phyloP scores from a whole-genome alignment of 306 rosid species.

The Bauhinia variegata region DNA sequence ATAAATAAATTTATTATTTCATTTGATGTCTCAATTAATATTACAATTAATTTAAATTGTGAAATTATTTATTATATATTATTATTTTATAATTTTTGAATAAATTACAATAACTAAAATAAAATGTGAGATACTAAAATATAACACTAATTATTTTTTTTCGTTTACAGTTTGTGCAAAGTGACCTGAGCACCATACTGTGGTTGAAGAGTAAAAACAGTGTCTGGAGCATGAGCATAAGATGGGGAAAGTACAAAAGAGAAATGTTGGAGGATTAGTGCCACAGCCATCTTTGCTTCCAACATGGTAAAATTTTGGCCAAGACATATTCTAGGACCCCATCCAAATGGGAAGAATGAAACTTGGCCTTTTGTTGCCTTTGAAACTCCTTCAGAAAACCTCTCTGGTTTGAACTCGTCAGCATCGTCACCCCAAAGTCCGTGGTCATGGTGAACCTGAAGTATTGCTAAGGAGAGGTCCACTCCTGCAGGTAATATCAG shows the following conservation, averaged over 20 bases:
- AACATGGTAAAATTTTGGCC: slow-evolving; percentile 55
- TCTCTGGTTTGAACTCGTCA: slow-evolving; percentile 59
- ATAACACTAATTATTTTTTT: too few relatives aligned
- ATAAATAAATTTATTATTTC: too few relatives aligned
- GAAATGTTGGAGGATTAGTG: slow-evolving; percentile 47
- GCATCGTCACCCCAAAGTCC: slow-evolving; percentile 67
- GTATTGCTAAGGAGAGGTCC: slow-evolving; percentile 27
- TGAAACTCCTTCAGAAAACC: slow-evolving; percentile 55
- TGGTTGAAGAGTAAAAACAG: too few relatives aligned
- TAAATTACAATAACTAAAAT: too few relatives aligned
- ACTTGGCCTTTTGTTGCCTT: too few relatives aligned
- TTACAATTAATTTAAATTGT: too few relatives aligned
- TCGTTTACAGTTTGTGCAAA: too few relatives aligned
- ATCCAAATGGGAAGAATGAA: slow-evolving; percentile 62
- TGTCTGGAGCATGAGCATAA: slow-evolving; percentile 52
- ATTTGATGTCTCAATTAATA: too few relatives aligned
- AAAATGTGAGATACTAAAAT: too few relatives aligned
- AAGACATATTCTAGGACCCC: slow-evolving; percentile 68
- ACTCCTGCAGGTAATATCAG: slow-evolving; percentile 51
- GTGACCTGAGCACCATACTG: too few relatives aligned
- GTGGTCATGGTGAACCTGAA: slow-evolving; percentile 45
- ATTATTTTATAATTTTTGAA: too few relatives aligned
- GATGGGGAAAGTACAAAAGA: slow-evolving; percentile 49
- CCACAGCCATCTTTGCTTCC: slow-evolving; percentile 45
- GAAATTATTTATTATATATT: too few relatives aligned